Percentiles rank a stretch among this genome's conserved stretches.
Evolutionary conservation across 805 yeast species (phyloP).

Genomic region (Zygosaccharomyces rouxii): DNA sequence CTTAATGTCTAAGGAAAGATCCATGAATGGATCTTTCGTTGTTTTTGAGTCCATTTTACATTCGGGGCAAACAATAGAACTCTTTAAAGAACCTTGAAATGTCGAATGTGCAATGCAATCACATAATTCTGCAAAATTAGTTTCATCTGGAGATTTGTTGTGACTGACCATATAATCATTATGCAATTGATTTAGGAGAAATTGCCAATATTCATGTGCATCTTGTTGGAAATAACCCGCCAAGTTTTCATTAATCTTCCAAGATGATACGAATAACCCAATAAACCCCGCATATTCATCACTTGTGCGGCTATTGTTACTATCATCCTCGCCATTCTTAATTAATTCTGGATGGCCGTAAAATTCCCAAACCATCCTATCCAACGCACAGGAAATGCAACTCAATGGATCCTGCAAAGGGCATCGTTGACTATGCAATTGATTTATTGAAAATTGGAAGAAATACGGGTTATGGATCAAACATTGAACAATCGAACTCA

Average conservation of each 20-base stretch:
- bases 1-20: constrained; percentile 73
- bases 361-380: constrained; percentile 68
- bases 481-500: constrained; percentile 89
- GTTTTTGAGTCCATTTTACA: constrained; percentile 58
- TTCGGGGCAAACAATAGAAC: constrained; percentile 67
- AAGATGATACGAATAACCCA: constrained; percentile 73
- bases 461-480: constrained; percentile 86
- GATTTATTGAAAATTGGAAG: constrained; percentile 65
- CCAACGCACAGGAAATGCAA: constrained; percentile 85
- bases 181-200: constrained; percentile 80
- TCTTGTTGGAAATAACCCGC: constrained; percentile 98
- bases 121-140: constrained; percentile 40
- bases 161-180: constrained; percentile 27
- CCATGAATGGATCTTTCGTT: constrained; percentile 86
- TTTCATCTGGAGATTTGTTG: constrained; percentile 13
- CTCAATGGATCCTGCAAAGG: constrained; percentile 24
- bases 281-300: constrained; percentile 69
- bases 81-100: constrained; percentile 78
- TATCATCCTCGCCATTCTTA: background rate
- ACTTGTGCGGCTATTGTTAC: background rate
- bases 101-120: constrained; percentile 76
- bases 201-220: constrained; percentile 97
- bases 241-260: constrained; percentile 77
- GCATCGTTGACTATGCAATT: constrained; percentile 30
- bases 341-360: constrained; percentile 50